These are phyloP conservation scores for Zymoseptoria brevis DNA, from an alignment of 2,329 filamentous ascomycete species.

Conservation along the genomic window DNA sequence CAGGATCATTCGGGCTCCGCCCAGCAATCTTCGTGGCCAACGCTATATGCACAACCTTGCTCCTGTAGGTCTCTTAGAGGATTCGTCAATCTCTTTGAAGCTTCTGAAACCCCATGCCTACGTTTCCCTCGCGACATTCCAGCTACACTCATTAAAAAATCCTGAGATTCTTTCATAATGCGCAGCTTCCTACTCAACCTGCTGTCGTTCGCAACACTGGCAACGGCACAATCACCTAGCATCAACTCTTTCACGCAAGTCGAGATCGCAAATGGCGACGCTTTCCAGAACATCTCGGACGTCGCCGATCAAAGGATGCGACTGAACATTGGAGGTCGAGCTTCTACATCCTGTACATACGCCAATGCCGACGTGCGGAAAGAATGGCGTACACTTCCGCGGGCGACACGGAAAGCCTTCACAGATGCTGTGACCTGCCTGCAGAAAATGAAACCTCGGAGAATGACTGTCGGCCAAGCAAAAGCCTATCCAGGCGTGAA, in stretches of 20 bases:
- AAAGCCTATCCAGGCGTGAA: slow-evolving; percentile 24
- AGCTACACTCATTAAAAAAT: neutral
- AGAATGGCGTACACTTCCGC: slow-evolving; percentile 24
- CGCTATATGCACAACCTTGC: neutral
- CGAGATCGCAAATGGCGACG: slow-evolving; percentile 23
- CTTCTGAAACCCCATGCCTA: neutral
- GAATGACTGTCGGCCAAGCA: slow-evolving; percentile 21
- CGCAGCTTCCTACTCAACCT: neutral
- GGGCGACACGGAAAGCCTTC: slow-evolving; percentile 23
- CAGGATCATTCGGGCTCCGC: neutral
- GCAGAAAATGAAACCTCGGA: slow-evolving; percentile 19
- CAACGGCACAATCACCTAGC: slow-evolving; percentile 17
- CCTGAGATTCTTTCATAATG: neutral
- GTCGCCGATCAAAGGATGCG: slow-evolving; percentile 24
- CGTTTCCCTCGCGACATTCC: neutral
- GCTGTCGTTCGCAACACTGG: slow-evolving; percentile 8
- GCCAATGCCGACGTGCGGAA: slow-evolving; percentile 20
- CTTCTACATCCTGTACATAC: slow-evolving; percentile 22
- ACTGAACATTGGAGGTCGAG: slow-evolving; percentile 19
- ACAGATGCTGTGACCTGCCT: slow-evolving; percentile 27
- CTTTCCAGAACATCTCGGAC: slow-evolving; percentile 23
- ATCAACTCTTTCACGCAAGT: slow-evolving; percentile 19
- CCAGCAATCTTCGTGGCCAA: neutral
- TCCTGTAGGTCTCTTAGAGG: neutral
- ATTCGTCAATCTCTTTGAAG: neutral